A percentile compares a stretch with the other conserved stretches of the same genome.
Evolutionary conservation across 2,329 filamentous ascomycete genomes (phyloP).

Genomic region (Chaetomiaceae sp.): DNA sequence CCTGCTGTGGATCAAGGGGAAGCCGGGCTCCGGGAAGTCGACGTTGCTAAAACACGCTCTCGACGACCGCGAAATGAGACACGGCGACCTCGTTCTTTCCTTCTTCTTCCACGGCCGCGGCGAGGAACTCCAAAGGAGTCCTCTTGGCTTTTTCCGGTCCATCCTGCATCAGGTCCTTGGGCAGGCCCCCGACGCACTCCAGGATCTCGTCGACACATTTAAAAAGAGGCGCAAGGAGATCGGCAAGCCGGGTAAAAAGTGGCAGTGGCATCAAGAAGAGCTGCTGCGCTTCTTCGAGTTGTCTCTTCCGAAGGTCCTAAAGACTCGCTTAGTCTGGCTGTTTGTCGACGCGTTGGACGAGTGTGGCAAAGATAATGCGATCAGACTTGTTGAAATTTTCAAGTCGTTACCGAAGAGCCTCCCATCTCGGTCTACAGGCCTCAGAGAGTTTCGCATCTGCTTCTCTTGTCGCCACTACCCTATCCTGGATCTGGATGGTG

Average conservation of each 20-base stretch:
- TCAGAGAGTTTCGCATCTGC: conserved; percentile 24
- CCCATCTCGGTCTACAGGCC: background rate
- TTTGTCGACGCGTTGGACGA: conserved; percentile 35
- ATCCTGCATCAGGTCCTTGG: conserved; percentile 30
- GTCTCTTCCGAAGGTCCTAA: conserved; percentile 21
- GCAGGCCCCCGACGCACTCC: conserved; percentile 20
- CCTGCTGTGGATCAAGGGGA: conserved; percentile 33
- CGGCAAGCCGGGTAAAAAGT: conserved; percentile 19
- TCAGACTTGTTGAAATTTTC: conserved; percentile 19
- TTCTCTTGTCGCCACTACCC: conserved; percentile 32
- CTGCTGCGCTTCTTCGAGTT: conserved; percentile 20
- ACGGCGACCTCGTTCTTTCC: conserved; percentile 18
- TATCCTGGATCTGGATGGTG: conserved; percentile 18
- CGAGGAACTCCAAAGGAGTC: conserved; percentile 27
- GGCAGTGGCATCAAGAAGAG: conserved; percentile 26
- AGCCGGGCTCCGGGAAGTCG: conserved; percentile 37
- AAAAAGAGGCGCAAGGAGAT: background rate
- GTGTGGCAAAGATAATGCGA: conserved; percentile 24
- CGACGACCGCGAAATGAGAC: conserved; percentile 10
- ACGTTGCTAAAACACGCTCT: conserved; percentile 33
- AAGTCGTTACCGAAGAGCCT: conserved; percentile 21
- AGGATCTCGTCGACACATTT: conserved; percentile 20
- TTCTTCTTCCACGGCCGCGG: conserved; percentile 36
- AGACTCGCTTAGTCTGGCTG: conserved; percentile 21
- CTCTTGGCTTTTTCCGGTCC: conserved; percentile 31